Evolutionary conservation across 2,329 filamentous ascomycete species (phyloP), one percentile per base, ranked within the genome.

Genomic region (Cyphellophora attinorum): DNA sequence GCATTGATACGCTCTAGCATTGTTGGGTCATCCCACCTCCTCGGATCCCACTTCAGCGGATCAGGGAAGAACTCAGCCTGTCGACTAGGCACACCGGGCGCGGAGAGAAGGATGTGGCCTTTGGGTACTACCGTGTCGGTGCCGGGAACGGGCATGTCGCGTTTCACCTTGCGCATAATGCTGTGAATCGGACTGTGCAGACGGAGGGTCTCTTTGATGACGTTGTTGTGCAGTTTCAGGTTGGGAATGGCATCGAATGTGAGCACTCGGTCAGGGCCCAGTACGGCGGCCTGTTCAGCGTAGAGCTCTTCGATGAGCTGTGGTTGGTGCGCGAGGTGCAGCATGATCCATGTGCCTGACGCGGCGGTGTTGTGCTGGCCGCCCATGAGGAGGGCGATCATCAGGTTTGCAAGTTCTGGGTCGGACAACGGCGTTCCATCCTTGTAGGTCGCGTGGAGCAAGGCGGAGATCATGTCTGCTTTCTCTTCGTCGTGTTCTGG

Each of bases 311-410:
- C 79, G 33, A 74, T 61, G 37, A 86, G 72, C 16, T 81, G 70
- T 0, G 82, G 81, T 11, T 76, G 67, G 2, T 77, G 72, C 6
- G 83, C 82, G 3, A 89, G 69, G 31, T 76, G 79, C 10, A 88
- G 68, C 47, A 88, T 61, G 45, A 85, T 83, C 82, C 82, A 89
- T 6, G 79, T 70, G 47, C 76, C 76, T n/a, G 80, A 81, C 1
- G 81, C 79, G 4, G 82, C 80, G 0, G 81, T 86, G 2, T 80
- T 82, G 61, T 89, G 83, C 53, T 91, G 83, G 33, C 83, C 83
- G 8, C 79, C 83, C 82, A 91, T 88, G 33, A 89, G 70, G 11
- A 89, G 68, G 0, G 82, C 81, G 51, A 89, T 89, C 83, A 89
- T 86, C 68, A 89, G 83, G 58, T 85, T 78, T 0, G 82, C 81